These are phyloP conservation scores for Cornus suecica DNA, from an alignment of 148 eudicot genomes.

Conservation along the genomic window DNA sequence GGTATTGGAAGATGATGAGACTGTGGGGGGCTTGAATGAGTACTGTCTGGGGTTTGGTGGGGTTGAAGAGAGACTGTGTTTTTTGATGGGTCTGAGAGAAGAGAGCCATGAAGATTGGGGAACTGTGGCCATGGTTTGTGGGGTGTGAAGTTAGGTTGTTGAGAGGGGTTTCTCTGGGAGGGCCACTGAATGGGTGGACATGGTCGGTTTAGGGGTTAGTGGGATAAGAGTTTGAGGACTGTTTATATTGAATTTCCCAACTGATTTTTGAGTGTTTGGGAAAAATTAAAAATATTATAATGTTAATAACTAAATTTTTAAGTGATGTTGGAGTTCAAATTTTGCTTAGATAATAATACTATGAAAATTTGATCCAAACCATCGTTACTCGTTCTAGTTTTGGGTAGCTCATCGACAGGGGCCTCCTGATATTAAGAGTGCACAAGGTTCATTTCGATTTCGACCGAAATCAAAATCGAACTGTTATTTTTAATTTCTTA, in stretches of 20 bases:
- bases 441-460: too few species aligned
- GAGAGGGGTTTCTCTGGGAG: neutral
- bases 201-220: neutral
- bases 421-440: too few species aligned
- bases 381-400: too few species aligned
- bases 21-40: constrained; percentile 31
- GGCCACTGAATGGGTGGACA: neutral
- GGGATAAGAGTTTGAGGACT: neutral
- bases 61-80: neutral
- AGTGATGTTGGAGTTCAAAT: too few species aligned
- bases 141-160: neutral
- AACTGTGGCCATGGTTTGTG: constrained; percentile 34
- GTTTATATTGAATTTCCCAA: too few species aligned
- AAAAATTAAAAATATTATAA: too few species aligned
- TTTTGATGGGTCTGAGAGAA: constrained; percentile 24
- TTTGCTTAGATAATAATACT: too few species aligned
- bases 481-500: too few species aligned
- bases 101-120: constrained; percentile 39
- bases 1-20: constrained; percentile 30
- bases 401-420: too few species aligned
- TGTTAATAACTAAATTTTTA: too few species aligned
- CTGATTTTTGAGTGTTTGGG: neutral
- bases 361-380: too few species aligned
- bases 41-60: constrained; percentile 18
- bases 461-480: too few species aligned